Conservation (phyloP, 2,329 filamentous ascomycete genomes). For the Fusarium nematophilum region DNA sequence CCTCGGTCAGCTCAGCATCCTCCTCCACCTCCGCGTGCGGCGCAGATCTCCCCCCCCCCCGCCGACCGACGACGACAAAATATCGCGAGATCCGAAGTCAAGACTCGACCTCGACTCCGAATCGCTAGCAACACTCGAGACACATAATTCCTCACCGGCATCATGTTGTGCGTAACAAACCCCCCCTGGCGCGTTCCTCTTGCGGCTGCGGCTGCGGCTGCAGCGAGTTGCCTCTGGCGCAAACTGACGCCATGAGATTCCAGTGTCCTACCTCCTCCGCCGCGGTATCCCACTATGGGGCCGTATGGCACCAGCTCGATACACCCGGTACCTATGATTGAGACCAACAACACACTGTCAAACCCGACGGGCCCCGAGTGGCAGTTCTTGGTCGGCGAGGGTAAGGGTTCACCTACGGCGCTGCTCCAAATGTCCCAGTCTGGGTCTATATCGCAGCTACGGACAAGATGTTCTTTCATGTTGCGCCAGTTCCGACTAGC, state of each 20-base stretch:
- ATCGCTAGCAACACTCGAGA: background rate
- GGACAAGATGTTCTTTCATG: background rate
- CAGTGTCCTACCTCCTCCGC: constrained; percentile 87
- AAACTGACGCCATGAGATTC: constrained; percentile 38
- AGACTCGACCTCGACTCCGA: background rate
- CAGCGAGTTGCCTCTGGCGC: constrained; percentile 21
- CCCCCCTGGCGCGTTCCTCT: background rate
- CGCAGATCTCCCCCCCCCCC: constrained; percentile 1
- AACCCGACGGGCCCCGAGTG: constrained; percentile 86
- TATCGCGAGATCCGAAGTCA: constrained; percentile 18
- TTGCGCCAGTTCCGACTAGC: constrained; percentile 15
- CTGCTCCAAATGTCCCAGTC: background rate
- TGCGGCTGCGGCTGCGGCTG: constrained; percentile 5
- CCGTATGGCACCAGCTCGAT: constrained; percentile 77
- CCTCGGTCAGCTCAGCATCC: constrained; percentile 28
- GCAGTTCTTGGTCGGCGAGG: constrained; percentile 94
- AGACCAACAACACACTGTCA: constrained; percentile 91
- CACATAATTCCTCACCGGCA: constrained; percentile 4
- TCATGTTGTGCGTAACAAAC: constrained; percentile 43
- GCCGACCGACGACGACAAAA: constrained; percentile 16
- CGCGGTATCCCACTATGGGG: constrained; percentile 81
- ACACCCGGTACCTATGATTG: constrained; percentile 79
- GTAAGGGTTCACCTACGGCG: constrained; percentile 54
- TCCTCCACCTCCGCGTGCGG: constrained; percentile 16
- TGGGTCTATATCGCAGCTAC: background rate